Base-by-base conservation (phyloP, 495 filamentous ascomycete genomes). In the Melanomma pulvis-pyrius region DNA sequence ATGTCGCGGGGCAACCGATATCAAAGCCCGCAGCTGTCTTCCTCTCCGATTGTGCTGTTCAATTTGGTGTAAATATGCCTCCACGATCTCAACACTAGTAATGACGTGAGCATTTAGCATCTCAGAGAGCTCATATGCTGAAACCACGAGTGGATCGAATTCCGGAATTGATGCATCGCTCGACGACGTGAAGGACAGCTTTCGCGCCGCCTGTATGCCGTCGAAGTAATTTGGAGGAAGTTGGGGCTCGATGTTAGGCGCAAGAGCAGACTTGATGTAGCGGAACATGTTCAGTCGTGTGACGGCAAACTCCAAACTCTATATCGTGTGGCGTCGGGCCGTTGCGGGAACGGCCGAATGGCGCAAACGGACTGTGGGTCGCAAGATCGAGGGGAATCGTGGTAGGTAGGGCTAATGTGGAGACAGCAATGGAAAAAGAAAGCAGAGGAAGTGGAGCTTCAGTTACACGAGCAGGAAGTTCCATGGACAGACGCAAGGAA, bases 61-160 rank as follows among this genome's bases (percentile, higher is more conserved):
- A 36, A 87, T 86, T 60, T 84, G 83, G 0, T 57, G 64, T 12
- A 87, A 68, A 67, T 85, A 87, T 50, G 73, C 71, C 30, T 75
- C 68, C 0, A 86, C 74, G 17, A 87, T 77, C 56, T 80, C 72
- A 13, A 77, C 74, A 53, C 78, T 80, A 2, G 81, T 82, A 25
- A 85, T 61, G 21, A 68, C 71, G 4, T 73, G 72, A 4, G 61
- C 61, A 22, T 62, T 61, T 54, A 87, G 73, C 54, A 78, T 73
- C 12, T 70, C 52, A 57, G 80, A 77, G 39, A 83, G 75, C 26
- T 83, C 72, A 25, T 70, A 65, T 41, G 80, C 81, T 29, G 79
- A 82, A 21, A 76, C 73, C 26, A 74, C 74, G 5, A 83, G 70
- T 2, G 75, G 62, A 68, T 81, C 67, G 49, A 79, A 62, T 7